Conservation (phyloP, 495 filamentous ascomycete genomes). For the Xylaria nigripes region DNA sequence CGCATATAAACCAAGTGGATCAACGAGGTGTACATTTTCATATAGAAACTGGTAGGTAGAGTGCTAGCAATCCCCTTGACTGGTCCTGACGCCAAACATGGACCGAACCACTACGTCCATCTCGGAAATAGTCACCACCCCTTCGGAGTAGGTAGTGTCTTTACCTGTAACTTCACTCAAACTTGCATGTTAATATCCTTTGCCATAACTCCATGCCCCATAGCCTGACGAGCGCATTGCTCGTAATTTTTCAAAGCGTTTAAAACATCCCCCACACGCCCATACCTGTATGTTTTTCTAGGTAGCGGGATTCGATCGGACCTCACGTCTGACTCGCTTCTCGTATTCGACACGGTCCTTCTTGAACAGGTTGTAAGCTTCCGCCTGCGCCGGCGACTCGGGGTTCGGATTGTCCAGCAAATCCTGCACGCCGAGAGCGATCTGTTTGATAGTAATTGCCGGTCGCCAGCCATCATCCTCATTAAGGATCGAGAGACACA, state of each 20-base stretch:
- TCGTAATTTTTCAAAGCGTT: constrained; percentile 7
- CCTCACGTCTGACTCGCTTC: constrained; percentile 73
- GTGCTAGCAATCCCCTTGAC: not conserved
- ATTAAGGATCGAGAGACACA: constrained; percentile 95
- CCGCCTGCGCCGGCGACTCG: constrained; percentile 91
- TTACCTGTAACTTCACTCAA: constrained; percentile 19
- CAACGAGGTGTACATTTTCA: not conserved
- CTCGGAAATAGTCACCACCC: constrained; percentile 1
- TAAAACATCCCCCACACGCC: not conserved
- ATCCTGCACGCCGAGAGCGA: constrained; percentile 91
- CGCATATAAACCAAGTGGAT: too few relatives aligned
- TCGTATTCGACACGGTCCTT: constrained; percentile 84
- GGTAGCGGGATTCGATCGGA: constrained; percentile 74
- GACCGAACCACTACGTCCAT: not conserved
- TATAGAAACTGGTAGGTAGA: not conserved
- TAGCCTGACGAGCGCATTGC: constrained; percentile 13
- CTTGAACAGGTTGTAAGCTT: constrained; percentile 95
- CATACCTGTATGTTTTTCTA: constrained; percentile 23
- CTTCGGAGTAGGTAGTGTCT: not conserved
- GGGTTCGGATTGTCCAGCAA: constrained; percentile 95
- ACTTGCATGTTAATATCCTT: constrained; percentile 26
- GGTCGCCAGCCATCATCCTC: constrained; percentile 99
- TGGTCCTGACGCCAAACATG: not conserved
- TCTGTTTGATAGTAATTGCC: constrained; percentile 95
- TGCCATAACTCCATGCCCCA: constrained; percentile 23